These are phyloP conservation scores for Alectoria sarmentosa DNA, from an alignment of 495 filamentous ascomycete species.

Conservation along the genomic window DNA sequence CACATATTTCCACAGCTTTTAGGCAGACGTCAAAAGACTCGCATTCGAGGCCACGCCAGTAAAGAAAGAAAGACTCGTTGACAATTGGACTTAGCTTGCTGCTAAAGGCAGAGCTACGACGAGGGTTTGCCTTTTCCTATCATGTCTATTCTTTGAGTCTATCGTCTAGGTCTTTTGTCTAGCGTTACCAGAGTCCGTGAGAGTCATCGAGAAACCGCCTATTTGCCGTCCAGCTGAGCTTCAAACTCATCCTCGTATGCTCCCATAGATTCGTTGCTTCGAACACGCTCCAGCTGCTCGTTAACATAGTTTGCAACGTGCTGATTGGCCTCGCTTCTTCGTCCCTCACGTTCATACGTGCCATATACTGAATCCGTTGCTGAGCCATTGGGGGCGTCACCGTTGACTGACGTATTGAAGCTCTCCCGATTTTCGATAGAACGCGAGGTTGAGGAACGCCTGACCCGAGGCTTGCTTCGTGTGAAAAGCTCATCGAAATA, in stretches of 20 bases:
- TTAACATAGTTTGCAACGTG: constrained; percentile 66
- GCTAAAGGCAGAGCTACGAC: no score
- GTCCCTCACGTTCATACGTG: constrained; percentile 32
- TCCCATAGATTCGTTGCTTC: constrained; percentile 44
- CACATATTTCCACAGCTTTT: no score
- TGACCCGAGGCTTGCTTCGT: constrained; percentile 44
- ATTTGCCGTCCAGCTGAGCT: constrained; percentile 37
- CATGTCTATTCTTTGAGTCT: no score
- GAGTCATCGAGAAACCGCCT: background rate
- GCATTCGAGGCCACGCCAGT: no score
- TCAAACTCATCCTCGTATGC: constrained; percentile 57
- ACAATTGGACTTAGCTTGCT: no score
- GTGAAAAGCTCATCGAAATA: constrained; percentile 91
- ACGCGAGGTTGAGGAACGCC: constrained; percentile 74
- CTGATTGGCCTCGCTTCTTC: constrained; percentile 49
- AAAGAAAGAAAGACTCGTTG: no score
- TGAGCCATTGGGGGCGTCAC: constrained; percentile 34
- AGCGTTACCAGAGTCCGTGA: no score
- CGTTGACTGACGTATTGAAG: constrained; percentile 49
- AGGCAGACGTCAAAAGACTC: no score
- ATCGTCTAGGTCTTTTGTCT: no score
- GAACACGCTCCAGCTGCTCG: constrained; percentile 59
- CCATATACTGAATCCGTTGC: constrained; percentile 27
- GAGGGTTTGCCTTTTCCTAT: no score
- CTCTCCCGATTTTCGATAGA: constrained; percentile 68